phyloP scores from a whole-genome alignment of 768 basidiomycete genomes.

The Phlegmacium glaucopus region DNA sequence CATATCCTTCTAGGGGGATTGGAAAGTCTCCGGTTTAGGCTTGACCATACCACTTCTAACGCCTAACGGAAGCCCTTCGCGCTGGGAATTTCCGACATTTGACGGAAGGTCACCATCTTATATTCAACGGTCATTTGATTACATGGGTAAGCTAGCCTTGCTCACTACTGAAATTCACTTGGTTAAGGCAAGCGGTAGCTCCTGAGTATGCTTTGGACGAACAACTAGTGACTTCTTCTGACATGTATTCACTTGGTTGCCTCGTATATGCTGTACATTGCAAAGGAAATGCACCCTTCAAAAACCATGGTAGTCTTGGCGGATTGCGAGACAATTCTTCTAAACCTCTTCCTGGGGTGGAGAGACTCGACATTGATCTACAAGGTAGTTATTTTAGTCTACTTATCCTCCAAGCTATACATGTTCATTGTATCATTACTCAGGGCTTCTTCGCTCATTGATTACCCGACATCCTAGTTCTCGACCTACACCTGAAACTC shows the following conservation, averaged over 20 bases:
- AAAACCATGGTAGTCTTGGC: conserved; percentile 73
- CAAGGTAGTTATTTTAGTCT: conserved; percentile 46
- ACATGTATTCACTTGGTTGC: conserved; percentile 92
- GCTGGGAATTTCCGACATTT: conserved; percentile 89
- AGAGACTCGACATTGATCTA: conserved; percentile 65
- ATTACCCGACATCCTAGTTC: conserved; percentile 74
- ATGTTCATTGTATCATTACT: not conserved
- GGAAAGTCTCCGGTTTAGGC: conserved; percentile 93
- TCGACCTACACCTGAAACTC: conserved; percentile 73
- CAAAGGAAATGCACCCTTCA: conserved; percentile 84
- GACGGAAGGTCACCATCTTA: conserved; percentile 78
- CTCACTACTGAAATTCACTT: not conserved
- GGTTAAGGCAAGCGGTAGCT: conserved; percentile 40
- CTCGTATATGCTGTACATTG: conserved; percentile 90
- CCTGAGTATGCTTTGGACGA: conserved; percentile 96
- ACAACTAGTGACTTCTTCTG: conserved; percentile 78
- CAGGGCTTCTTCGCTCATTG: conserved; percentile 60
- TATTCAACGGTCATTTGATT: conserved; percentile 91
- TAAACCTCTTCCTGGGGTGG: conserved; percentile 58
- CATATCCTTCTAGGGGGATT: conserved; percentile 72
- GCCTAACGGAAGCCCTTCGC: conserved; percentile 66
- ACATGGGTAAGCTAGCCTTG: conserved; percentile 64
- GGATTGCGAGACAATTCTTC: conserved; percentile 69
- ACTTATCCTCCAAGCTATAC: not conserved
- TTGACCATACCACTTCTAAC: conserved; percentile 75